Evolutionary conservation across 1,284 basidiomycete species (phyloP).

Genomic region (Calocybe gambosa): DNA sequence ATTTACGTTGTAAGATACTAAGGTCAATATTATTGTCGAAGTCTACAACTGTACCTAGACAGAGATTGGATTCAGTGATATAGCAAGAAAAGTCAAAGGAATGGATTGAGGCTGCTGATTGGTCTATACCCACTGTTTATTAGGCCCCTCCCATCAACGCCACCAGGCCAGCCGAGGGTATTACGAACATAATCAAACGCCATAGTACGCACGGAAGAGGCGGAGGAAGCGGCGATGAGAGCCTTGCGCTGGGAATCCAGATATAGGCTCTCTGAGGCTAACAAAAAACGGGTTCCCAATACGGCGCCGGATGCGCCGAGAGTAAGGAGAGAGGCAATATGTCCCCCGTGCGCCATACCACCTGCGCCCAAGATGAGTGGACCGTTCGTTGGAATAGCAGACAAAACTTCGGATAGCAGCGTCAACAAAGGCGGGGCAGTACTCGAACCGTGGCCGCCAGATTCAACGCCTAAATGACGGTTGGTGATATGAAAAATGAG

Average conservation of each 20-base stretch:
- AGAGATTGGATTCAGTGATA: conserved; percentile 4
- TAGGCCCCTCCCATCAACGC: conserved; percentile 60
- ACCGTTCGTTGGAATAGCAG: conserved; percentile 32
- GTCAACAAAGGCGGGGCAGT: conserved; percentile 52
- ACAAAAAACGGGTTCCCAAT: conserved; percentile 66
- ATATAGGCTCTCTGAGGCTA: conserved; percentile 62
- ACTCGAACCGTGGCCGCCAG: conserved; percentile 65
- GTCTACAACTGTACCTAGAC: conserved; percentile 49
- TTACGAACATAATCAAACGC: conserved; percentile 60
- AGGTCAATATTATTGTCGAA: conserved; percentile 46
- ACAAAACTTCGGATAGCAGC: conserved; percentile 51
- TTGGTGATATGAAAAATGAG: conserved; percentile 7
- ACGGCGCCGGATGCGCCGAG: conserved; percentile 64
- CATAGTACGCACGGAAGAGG: conserved; percentile 52
- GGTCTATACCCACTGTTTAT: conserved; percentile 37
- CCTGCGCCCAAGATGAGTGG: conserved; percentile 62
- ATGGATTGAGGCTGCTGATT: too few relatives aligned
- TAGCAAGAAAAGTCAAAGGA: too few relatives aligned
- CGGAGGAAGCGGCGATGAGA: conserved; percentile 43
- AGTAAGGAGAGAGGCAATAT: conserved; percentile 58
- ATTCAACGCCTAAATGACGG: conserved; percentile 52
- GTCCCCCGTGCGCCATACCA: conserved; percentile 49
- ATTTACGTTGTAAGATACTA: conserved; percentile 37
- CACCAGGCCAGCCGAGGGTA: conserved; percentile 58
- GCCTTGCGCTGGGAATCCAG: conserved; percentile 48